Percentiles rank a stretch among this genome's conserved stretches.
phyloP scores from a whole-genome alignment of 352 stramenopile genomes.

The Pythium grandisporangium region DNA sequence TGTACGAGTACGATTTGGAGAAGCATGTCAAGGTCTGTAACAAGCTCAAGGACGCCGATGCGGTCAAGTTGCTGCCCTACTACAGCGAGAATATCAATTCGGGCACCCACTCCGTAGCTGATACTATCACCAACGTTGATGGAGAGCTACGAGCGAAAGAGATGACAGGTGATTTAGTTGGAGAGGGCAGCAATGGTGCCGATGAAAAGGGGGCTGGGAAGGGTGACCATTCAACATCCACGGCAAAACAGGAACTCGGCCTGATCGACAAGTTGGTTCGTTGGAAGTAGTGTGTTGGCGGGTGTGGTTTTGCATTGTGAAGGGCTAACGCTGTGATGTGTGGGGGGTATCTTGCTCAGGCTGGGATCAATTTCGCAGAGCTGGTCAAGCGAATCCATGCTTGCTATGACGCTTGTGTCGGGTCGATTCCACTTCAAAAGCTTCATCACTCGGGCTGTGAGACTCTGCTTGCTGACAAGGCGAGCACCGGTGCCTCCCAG shows the following conservation, averaged over 20 bases:
- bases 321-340: no score
- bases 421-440: slow-evolving; percentile 49
- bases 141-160: not conserved
- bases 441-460: slow-evolving; percentile 60
- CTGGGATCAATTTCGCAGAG: slow-evolving; percentile 42
- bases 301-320: no score
- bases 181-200: not conserved
- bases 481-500: slow-evolving; percentile 34
- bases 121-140: no score
- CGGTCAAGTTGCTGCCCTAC: slow-evolving; percentile 52
- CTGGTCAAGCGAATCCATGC: slow-evolving; percentile 35
- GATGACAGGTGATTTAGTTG: no score
- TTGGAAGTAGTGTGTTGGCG: no score
- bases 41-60: slow-evolving; percentile 49
- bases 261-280: slow-evolving; percentile 64
- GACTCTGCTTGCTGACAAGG: slow-evolving; percentile 54
- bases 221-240: slow-evolving; percentile 29
- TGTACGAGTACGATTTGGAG: slow-evolving; percentile 70
- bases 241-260: slow-evolving; percentile 33
- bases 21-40: slow-evolving; percentile 81
- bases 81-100: slow-evolving; percentile 80
- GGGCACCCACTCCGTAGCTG: slow-evolving; percentile 29
- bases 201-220: slow-evolving; percentile 6
- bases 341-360: no score
- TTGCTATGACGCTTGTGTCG: slow-evolving; percentile 42